Conservation (phyloP, 2,329 filamentous ascomycete genomes). For the Apiospora kogelbergensis region DNA sequence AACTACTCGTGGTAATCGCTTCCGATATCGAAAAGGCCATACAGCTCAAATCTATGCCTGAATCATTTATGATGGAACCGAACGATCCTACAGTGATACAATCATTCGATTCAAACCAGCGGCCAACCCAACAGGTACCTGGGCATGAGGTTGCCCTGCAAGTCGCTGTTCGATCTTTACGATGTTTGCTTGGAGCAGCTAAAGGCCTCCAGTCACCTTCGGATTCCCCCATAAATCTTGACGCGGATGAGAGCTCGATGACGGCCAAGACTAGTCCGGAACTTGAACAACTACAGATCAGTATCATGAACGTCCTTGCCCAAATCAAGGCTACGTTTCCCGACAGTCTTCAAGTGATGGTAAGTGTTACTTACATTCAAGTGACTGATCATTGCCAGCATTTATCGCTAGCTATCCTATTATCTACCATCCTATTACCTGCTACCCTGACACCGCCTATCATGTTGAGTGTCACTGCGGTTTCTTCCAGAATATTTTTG, state of each 20-base stretch:
- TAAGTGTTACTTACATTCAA: constrained; percentile 13
- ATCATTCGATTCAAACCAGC: constrained; percentile 28
- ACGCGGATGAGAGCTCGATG: constrained; percentile 41
- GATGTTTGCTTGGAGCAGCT: constrained; percentile 69
- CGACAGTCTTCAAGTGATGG: constrained; percentile 53
- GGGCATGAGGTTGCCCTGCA: constrained; percentile 47
- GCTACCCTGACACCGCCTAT: too few species aligned
- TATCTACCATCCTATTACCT: too few species aligned
- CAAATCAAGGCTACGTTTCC: constrained; percentile 49
- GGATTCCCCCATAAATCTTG: constrained; percentile 68
- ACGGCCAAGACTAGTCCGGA: constrained; percentile 13
- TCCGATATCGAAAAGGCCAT: constrained; percentile 54
- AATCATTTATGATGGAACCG: constrained; percentile 24
- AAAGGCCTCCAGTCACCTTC: constrained; percentile 69
- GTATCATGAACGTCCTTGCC: constrained; percentile 47
- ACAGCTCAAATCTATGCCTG: constrained; percentile 30
- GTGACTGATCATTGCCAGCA: not conserved
- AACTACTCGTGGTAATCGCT: constrained; percentile 62
- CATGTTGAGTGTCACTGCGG: too few species aligned
- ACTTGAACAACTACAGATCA: constrained; percentile 40
- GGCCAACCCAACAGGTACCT: constrained; percentile 21
- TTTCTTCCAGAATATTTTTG: not conserved
- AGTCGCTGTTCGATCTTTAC: constrained; percentile 55
- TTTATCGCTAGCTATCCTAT: not conserved
- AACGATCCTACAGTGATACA: constrained; percentile 28